phyloP scores from a whole-genome alignment of 306 rosid species.

The Macrotyloma uniflorum region DNA sequence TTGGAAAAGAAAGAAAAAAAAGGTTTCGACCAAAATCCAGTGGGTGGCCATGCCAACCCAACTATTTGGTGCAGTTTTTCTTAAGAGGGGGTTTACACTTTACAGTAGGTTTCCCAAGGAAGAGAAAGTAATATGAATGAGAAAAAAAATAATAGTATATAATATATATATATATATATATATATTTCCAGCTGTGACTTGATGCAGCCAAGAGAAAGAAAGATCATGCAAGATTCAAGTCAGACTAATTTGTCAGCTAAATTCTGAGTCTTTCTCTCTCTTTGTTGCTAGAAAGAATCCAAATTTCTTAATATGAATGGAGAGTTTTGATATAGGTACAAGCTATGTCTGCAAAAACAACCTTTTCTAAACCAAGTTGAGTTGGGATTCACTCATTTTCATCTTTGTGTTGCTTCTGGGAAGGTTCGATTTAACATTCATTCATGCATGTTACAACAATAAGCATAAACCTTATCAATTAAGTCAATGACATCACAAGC shows the following conservation, averaged over 20 bases:
- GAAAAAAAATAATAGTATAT: not conserved
- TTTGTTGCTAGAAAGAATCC: not conserved
- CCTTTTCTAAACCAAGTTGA: constrained; percentile 24
- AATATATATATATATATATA: no score
- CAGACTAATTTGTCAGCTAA: not conserved
- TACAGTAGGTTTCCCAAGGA: not conserved
- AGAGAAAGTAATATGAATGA: not conserved
- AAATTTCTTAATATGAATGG: not conserved
- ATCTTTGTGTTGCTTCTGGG: constrained; percentile 29
- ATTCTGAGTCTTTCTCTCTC: not conserved
- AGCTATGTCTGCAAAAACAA: not conserved
- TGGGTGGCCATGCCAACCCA: constrained; percentile 17
- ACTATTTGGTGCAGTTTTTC: not conserved
- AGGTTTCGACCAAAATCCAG: constrained; percentile 36
- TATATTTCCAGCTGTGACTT: not conserved
- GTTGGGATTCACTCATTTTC: constrained; percentile 6
- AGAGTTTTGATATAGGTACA: not conserved
- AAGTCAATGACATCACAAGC: constrained; percentile 31
- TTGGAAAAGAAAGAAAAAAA: constrained; percentile 30
- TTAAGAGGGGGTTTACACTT: not conserved
- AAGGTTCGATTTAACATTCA: constrained; percentile 31
- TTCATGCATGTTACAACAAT: constrained; percentile 19
- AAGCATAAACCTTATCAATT: constrained; percentile 32
- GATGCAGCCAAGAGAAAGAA: not conserved
- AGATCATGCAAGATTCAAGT: not conserved